Base-by-base conservation (phyloP, 2,329 filamentous ascomycete species). In the Exophiala dermatitidis region DNA sequence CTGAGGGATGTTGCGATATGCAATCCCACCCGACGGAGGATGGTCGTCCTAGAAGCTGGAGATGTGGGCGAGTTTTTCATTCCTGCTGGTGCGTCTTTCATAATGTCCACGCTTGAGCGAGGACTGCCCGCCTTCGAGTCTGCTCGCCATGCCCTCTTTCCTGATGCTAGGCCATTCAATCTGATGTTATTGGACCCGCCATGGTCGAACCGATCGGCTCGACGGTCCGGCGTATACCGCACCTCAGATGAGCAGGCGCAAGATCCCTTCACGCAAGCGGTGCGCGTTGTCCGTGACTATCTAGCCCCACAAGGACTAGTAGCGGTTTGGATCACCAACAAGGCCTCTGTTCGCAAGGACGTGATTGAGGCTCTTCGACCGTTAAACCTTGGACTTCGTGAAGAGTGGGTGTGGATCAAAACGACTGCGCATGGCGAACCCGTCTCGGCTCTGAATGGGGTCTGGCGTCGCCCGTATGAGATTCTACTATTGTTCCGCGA, bases 341-440 rank as follows among this genome's bases (percentile, higher is more conserved):
- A 77, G 33, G 64, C 69, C 10, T 72, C 74, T 12, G 65, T 80
- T 9, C 71, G 79, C 3, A 65, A 71, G 2, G 66, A 73, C 10
- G 75, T 73, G 66, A 56, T 77, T 64, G 41, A 70, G 58, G 46
- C 82, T 0, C 77, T 80, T 56, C 66, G 68, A 7, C 61, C 58
- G 3, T 75, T 75, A 63, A 75, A 74, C 4, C 69, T 84, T 2
- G 62, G 67, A 2, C 60, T 82, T 5, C 62, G 69, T 3, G 81
- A 84, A 59, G 80, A 84, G 66, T 84, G 81, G 82, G 63, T 82
- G 3, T 85, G 81, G 81, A 64, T 83, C 49, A 85, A 85, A 65
- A 76, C 72, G 1, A 84, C 81, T 0, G 63, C 62, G 0, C 58
- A 68, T 2, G 82, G 82, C 2, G 72, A 77, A 53, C 73, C 79